Evolutionary conservation across 2,329 filamentous ascomycete genomes (phyloP).

Genomic region (Aspergillus sp.): DNA sequence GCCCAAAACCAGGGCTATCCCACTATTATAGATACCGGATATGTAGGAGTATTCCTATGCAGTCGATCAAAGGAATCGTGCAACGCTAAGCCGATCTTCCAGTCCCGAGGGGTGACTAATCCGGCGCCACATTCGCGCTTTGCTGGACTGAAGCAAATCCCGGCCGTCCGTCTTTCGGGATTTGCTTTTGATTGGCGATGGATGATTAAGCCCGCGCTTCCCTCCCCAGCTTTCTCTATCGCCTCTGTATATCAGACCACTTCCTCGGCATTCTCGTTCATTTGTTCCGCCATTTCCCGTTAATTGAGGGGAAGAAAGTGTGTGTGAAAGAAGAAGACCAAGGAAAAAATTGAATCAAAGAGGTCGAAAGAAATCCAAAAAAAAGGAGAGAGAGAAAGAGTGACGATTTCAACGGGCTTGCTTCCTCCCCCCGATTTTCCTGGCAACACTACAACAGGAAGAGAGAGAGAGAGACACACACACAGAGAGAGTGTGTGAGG

Average conservation of each 20-base stretch:
- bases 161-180: conserved; percentile 32
- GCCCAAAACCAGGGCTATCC: too few relatives aligned
- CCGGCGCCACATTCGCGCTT: conserved; percentile 16
- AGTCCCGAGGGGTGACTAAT: conserved; percentile 8
- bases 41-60: background rate
- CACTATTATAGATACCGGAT: too few relatives aligned
- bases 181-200: conserved; percentile 28
- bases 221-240: conserved; percentile 11
- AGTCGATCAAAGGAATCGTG: background rate
- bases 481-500: background rate
- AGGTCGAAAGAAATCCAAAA: too few relatives aligned
- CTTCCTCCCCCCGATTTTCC: too few relatives aligned
- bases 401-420: too few relatives aligned
- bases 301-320: background rate
- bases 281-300: background rate
- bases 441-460: too few relatives aligned
- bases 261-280: conserved; percentile 9
- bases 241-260: conserved; percentile 24
- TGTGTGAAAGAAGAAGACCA: too few relatives aligned
- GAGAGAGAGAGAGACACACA: background rate
- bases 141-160: conserved; percentile 30
- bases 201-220: conserved; percentile 30
- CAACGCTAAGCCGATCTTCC: background rate
- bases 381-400: too few relatives aligned
- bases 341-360: too few relatives aligned